phyloP scores from a whole-genome alignment of 179 eudicot species.

The Patellifolia procumbens region DNA sequence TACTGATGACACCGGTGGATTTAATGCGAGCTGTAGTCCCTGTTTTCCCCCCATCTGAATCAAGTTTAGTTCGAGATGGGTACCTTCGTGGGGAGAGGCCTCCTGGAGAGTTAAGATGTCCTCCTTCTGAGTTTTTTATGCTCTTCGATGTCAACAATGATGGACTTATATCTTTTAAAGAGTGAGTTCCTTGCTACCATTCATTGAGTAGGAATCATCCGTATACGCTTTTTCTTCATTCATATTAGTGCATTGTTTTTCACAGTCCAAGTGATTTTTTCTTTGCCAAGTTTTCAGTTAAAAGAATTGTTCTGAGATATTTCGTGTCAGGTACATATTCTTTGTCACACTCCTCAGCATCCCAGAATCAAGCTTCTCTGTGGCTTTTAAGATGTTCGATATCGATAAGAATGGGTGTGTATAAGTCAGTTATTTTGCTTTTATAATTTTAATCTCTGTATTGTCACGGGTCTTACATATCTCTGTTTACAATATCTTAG shows the following conservation, averaged over 20 bases:
- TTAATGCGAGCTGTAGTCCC: slow-evolving; percentile 95
- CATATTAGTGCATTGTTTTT: neutral
- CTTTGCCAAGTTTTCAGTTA: neutral
- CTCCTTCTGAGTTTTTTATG: slow-evolving; percentile 82
- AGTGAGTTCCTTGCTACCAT: slow-evolving; percentile 50
- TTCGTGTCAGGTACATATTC: slow-evolving; percentile 77
- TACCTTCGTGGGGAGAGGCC: slow-evolving; percentile 57
- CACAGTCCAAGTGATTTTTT: neutral
- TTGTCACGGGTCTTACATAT: neutral
- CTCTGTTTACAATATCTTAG: neutral
- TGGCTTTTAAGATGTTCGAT: slow-evolving; percentile 98
- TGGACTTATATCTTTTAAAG: slow-evolving; percentile 92
- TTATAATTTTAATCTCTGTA: neutral
- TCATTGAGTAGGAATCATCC: neutral
- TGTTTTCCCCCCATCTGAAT: slow-evolving; percentile 87
- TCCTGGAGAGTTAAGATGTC: slow-evolving; percentile 59
- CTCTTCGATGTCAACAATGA: slow-evolving; percentile 82
- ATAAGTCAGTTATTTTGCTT: neutral
- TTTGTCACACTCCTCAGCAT: slow-evolving; percentile 91
- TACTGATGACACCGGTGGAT: slow-evolving; percentile 86
- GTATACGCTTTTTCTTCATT: neutral
- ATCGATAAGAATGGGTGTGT: slow-evolving; percentile 71
- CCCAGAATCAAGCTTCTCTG: slow-evolving; percentile 87
- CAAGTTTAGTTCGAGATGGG: slow-evolving; percentile 70
- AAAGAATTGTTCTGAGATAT: neutral